Conservation (phyloP, 331 rosid species). For the Telfairia occidentalis region DNA sequence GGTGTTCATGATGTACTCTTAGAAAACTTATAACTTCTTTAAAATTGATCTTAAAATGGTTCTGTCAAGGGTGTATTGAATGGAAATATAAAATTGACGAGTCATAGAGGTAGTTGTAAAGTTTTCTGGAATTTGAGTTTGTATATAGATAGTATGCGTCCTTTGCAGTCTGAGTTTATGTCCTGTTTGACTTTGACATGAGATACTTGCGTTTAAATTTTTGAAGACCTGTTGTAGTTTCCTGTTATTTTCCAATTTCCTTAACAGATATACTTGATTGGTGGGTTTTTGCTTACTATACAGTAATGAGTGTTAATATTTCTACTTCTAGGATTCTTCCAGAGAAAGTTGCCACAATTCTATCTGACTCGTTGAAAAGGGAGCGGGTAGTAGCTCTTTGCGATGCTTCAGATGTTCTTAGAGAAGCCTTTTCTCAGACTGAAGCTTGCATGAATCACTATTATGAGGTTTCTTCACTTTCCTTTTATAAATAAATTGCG, state of each 20-base stretch:
- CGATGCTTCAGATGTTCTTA: constrained; percentile 90
- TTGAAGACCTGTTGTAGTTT: background rate
- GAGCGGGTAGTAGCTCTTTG: constrained; percentile 51
- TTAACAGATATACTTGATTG: background rate
- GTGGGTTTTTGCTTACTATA: background rate
- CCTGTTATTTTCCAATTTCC: background rate
- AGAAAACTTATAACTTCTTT: background rate
- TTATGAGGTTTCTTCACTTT: constrained; percentile 57
- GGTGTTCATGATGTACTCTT: background rate
- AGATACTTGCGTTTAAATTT: background rate
- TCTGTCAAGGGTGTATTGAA: background rate
- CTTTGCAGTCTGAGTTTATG: background rate
- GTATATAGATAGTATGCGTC: background rate
- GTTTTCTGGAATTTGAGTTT: constrained; percentile 1
- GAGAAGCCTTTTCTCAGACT: constrained; percentile 78
- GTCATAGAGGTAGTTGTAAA: background rate
- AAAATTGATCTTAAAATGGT: background rate
- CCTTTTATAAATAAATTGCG: background rate
- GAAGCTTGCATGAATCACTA: constrained; percentile 64
- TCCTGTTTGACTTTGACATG: background rate
- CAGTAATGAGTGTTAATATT: constrained; percentile 3
- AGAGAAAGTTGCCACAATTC: constrained; percentile 47
- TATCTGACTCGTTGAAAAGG: constrained; percentile 57
- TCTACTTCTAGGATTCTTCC: constrained; percentile 48
- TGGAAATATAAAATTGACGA: background rate